Evolutionary conservation across 176 grass and related monocot genomes (phyloP).

Genomic region (Dendrocalamus sinicus): DNA sequence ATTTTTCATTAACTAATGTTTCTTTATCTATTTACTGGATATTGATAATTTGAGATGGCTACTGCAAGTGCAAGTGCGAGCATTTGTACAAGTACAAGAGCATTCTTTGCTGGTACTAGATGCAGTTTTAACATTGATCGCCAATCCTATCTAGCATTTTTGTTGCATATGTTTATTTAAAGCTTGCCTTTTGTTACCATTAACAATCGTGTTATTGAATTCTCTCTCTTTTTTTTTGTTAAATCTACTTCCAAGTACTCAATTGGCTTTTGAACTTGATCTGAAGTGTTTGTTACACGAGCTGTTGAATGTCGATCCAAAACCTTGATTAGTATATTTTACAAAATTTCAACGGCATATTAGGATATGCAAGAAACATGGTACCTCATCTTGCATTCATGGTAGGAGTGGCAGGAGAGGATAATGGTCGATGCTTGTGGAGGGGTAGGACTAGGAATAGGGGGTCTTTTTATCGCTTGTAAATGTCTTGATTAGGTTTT

Average conservation of each 20-base stretch:
- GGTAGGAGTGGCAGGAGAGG: not conserved
- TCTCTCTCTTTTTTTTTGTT: not conserved
- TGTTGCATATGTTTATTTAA: constrained; percentile 10
- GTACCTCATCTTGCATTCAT: not conserved
- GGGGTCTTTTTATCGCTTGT: not conserved
- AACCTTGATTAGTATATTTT: constrained; percentile 31
- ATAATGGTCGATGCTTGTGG: constrained; percentile 40
- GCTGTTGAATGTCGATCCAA: constrained; percentile 6
- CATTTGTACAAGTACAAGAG: no score
- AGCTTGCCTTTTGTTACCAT: not conserved
- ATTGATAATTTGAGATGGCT: no score
- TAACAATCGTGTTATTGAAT: not conserved
- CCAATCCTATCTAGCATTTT: constrained; percentile 20
- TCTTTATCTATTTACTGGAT: no score
- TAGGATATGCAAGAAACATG: constrained; percentile 15
- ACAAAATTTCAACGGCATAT: not conserved
- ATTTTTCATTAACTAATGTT: no score
- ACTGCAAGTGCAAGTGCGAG: no score
- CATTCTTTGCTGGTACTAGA: not conserved
- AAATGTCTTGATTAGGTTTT: not conserved
- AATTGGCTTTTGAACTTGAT: constrained; percentile 18
- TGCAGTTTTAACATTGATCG: not conserved
- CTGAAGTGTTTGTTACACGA: constrained; percentile 11
- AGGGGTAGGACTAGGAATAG: constrained; percentile 24
- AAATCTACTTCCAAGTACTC: not conserved